Base-by-base conservation (phyloP, 805 yeast genomes). In the Ogataea nitratoaversa region DNA sequence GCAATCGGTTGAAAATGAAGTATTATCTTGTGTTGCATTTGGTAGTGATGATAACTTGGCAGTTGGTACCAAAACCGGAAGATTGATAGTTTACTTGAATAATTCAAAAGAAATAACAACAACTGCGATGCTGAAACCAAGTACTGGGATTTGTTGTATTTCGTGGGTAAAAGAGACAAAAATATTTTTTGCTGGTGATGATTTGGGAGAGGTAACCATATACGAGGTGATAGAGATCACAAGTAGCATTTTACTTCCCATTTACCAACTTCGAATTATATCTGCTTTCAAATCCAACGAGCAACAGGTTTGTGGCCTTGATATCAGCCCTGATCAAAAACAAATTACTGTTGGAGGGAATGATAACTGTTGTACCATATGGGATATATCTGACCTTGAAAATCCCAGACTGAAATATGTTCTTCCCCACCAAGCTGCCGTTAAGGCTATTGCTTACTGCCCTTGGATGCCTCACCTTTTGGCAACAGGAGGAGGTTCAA, bases 401-500 rank as follows among this genome's bases (percentile, higher is more conserved):
- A 40, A 55, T 0, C 84, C 91, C 8, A 52, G 40, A 18, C 50
- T 75, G 35, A 60, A 65, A 44, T 77, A 70, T 54, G 56, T 61
- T 8, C 65, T 89, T 37, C 76, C 71, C 1, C 97, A 90, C 53
- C 65, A 68, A 2, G 95, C 96, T 1, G 97, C 97, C 0, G 90
- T 90, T 0, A 89, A 89, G 52, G 97, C 96, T 0, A 67, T 90
- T 33, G 84, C 91, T 3, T 90, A 77, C 52, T 90, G 96, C 56
- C 97, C 97, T 0, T 89, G 96, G 96, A 72, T 87, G 16, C 78
- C 78, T 12, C 71, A 83, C 2, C 62, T 90, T 8, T 59, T 90
- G 27, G 96, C 91, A 1, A 88, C 96, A 0, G 97, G 97, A 0
- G 96, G 93, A 3, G 97, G 97, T 0, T 76, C 82, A 17, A 80